phyloP scores from a whole-genome alignment of 257 asterid genomes.

The Coffea eugenioides region DNA sequence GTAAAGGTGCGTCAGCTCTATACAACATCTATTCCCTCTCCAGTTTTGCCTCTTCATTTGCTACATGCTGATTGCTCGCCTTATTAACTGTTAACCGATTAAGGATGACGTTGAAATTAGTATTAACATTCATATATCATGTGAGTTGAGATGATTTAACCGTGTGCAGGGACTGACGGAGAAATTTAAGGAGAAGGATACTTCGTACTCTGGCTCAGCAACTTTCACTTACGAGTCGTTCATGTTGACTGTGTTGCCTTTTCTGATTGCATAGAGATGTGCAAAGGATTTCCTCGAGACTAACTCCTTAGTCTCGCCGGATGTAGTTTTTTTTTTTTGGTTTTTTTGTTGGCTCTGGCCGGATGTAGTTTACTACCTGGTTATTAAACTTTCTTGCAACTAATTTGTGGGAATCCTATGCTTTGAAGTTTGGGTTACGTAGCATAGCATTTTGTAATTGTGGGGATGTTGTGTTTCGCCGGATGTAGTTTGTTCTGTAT shows the following conservation, averaged over 20 bases:
- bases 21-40: background rate
- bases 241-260: slow-evolving; percentile 86
- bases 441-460: no score
- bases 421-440: no score
- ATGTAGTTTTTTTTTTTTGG: background rate
- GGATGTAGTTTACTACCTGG: no score
- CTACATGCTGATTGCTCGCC: background rate
- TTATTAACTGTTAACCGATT: background rate
- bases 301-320: background rate
- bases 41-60: no score
- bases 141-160: background rate
- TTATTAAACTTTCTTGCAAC: background rate
- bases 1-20: slow-evolving; percentile 58
- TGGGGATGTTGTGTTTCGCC: no score
- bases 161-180: slow-evolving; percentile 83
- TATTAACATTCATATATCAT: no score
- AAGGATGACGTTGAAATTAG: background rate
- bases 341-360: background rate
- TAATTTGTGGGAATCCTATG: background rate
- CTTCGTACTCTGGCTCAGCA: slow-evolving; percentile 65
- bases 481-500: no score
- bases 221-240: slow-evolving; percentile 77
- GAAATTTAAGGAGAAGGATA: slow-evolving; percentile 94
- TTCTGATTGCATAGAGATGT: slow-evolving; percentile 60
- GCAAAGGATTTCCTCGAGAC: background rate